Evolutionary conservation across 2,329 filamentous ascomycete genomes (phyloP), one percentile per base, ranked within the genome.

Genomic region (Byssothecium circinans): DNA sequence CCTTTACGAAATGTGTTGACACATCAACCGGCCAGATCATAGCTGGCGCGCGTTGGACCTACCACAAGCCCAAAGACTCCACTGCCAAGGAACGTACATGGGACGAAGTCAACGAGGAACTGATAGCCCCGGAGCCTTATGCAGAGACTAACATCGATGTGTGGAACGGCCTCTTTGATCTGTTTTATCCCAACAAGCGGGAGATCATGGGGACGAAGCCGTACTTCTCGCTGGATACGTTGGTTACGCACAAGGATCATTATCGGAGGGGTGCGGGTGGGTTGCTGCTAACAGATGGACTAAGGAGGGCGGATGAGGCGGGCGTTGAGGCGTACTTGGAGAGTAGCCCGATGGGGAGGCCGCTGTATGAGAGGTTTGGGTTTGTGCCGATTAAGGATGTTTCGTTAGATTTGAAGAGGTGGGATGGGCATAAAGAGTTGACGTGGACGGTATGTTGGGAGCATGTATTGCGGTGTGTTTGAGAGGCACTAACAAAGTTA

Each of bases 251-350:
- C 18, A 53, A 60, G 8, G 33, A 60, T 3, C 67, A 72, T 40
- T 57, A 61, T 34, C 50, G 65, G 14, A 51, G 60, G 6, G 69
- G 69, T 7, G 69, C 69, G 2, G 69, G 68, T 0, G 56, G 55
- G 8, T 53, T 66, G 64, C 43, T 72, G 12, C 50, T 70, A 14
- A 30, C 54, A 7, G 69, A 66, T 66, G 68, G 68, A 0, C 54
- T 57, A 10, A 61, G 61, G 18, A 60, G 51, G 32, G 68, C 67
- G 15, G 67, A 72, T 42, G 56, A 65, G 43, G 53, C 41, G 8
- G 62, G 62, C 2, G 54, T 69, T 8, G 62, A 67, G 27, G 51
- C 53, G 0, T 72, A 66, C 56, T 38, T 72, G 15, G 67, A 70
- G 45, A 63, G 67, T 12, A 68, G 58, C 43, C 52, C 50, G 3